Base-by-base conservation (phyloP, 2,329 filamentous ascomycete species). In the Lecanicillium sp. region DNA sequence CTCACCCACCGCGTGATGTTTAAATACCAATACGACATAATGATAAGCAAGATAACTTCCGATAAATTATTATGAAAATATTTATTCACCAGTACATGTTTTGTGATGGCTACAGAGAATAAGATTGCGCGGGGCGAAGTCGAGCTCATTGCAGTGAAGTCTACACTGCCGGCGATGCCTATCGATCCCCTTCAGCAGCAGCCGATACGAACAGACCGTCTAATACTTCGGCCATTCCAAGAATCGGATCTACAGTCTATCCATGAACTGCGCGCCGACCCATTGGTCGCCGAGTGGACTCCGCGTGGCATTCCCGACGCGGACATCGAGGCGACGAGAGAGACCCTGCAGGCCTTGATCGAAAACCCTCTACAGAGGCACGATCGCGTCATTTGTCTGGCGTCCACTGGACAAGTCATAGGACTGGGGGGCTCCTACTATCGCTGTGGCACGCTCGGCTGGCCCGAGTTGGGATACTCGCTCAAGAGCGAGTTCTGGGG, bases 241-340 rank as follows among this genome's bases (percentile, higher is more conserved):
- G 58, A 66, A 15, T 63, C 70, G 2, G 77, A 83, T 59, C 63
- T 74, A 1, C 61, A 64, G 6, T 69, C 66, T 14, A 42, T 79
- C 3, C 62, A 76, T 49, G 61, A 62, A 15, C 65, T 84, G 44
- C 73, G 78, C 27, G 70, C 65, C 14, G 66, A 79, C 56, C 68
- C 70, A 4, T 75, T 77, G 52, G 74, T 80, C 36, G 83, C 83
- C 78, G 58, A 59, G 45, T 78, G 71, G 65, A 78, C 77, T 46
- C 32, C 45, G 3, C 32, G 33, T 51, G 68, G 67, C 49, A 40
- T 51, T 14, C 40, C 60, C 11, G 69, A 79, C 62, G 40, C 54
- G 44, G 60, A 67, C 54, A 29, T 66, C 5, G 65, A 62, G 2
- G 62, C 65, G 46, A 72, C 72, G 11, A 60, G 60, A 51, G 50